Base-by-base conservation (phyloP, 2,329 filamentous ascomycete species). In the Ophiocordyceps robertsii region DNA sequence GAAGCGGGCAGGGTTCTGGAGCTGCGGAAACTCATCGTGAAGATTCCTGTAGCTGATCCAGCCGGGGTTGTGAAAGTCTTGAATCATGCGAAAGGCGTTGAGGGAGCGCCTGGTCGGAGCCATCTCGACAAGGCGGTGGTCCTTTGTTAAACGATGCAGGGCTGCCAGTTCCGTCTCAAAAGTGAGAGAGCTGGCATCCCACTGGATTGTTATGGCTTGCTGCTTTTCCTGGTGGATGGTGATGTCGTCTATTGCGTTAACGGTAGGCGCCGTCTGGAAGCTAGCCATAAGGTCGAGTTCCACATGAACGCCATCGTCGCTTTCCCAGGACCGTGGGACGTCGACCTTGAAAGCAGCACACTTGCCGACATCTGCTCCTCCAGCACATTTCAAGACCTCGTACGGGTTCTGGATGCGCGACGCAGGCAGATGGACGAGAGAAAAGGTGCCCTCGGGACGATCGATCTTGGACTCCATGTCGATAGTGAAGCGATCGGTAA, bases 281-380 rank as follows among this genome's bases (percentile, higher is more conserved):
- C 78, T 67, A 61, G 73, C 43, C 78, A 82, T 62, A 68, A 83
- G 57, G 67, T 84, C 40, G 55, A 59, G 17, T 10, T 60, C 51
- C 2, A 54, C 12, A 3, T 54, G 46, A 0, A 42, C 40, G 0
- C 57, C 58, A 1, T 55, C 46, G 0, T 51, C 43, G 1, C 47
- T 50, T 19, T 54, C 46, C 50, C 53, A 57, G 0, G 58, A 55
- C 2, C 59, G 51, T 3, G 54, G 54, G 0, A 62, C 56, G 2
- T 62, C 57, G 1, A 62, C 53, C 24, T 60, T 57, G 45, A 62
- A 60, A 0, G 58, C 58, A 0, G 59, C 60, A 32, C 49, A 56
- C 7, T 38, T 53, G 3, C 47, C 41, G 4, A 51, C 46, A 8
- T 43, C 36, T 6, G 42, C 11, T 6, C 46, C 37, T 1, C 32